phyloP scores from a whole-genome alignment of 306 rosid genomes.

The Cucumis melo region DNA sequence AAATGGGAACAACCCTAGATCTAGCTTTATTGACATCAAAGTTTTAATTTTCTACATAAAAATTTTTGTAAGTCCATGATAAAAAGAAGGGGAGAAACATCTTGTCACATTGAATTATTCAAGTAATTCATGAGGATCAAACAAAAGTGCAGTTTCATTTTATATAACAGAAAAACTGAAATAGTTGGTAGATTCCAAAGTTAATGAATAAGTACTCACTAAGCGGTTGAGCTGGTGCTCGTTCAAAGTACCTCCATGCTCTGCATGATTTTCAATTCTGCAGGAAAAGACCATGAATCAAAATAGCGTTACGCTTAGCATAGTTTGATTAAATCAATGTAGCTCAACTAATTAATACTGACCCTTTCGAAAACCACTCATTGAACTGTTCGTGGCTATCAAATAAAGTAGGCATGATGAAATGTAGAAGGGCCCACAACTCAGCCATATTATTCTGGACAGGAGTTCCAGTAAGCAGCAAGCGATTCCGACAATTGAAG shows the following conservation, averaged over 20 bases:
- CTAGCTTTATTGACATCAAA: not conserved
- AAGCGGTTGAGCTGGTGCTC: conserved; percentile 96
- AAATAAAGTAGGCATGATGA: conserved; percentile 94
- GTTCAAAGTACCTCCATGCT: conserved; percentile 95
- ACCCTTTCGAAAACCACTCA: conserved; percentile 99
- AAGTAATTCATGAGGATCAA: not conserved
- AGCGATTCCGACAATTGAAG: conserved; percentile 92
- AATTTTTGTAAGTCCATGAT: not conserved
- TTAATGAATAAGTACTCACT: conserved; percentile 37
- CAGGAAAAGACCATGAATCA: conserved; percentile 1
- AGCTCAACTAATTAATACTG: conserved; percentile 16
- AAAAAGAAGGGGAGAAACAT: not conserved
- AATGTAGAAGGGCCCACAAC: conserved; percentile 96
- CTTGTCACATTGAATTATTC: not conserved
- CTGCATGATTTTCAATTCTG: conserved; percentile 97
- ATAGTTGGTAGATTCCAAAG: not conserved
- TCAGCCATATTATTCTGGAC: conserved; percentile 98
- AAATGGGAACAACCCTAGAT: not conserved
- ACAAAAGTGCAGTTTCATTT: not conserved
- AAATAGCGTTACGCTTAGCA: not conserved
- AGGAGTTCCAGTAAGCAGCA: conserved; percentile 93
- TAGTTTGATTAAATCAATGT: not conserved
- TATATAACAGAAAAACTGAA: not conserved
- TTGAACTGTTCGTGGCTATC: conserved; percentile 98
- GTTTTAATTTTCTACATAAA: not conserved